These are phyloP conservation scores for Nepenthes alata DNA, from an alignment of 179 eudicot genomes.

Conservation along the genomic window DNA sequence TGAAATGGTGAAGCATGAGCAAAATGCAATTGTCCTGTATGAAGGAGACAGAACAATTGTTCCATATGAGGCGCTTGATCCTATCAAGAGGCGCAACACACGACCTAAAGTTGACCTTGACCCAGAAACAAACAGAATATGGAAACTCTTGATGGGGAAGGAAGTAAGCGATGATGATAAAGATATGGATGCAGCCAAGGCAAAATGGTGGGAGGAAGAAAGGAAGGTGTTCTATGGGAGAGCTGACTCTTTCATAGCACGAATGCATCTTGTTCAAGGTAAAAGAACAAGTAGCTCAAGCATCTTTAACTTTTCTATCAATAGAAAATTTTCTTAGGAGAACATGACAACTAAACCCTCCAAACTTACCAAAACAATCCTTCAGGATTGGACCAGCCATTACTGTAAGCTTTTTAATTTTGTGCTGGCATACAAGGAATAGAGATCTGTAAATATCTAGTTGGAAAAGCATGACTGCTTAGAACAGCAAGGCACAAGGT, in stretches of 20 bases:
- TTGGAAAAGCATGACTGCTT: too few relatives aligned
- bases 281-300: background rate
- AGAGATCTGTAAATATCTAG: too few relatives aligned
- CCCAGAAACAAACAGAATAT: constrained; percentile 11
- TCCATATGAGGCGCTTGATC: constrained; percentile 9
- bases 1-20: constrained; percentile 7
- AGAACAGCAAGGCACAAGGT: too few relatives aligned
- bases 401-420: too few relatives aligned
- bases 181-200: constrained; percentile 9
- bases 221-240: constrained; percentile 11
- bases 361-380: too few relatives aligned
- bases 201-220: constrained; percentile 16
- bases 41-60: constrained; percentile 8
- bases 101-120: constrained; percentile 15
- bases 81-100: constrained; percentile 7
- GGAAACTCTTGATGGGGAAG: constrained; percentile 17
- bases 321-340: too few relatives aligned
- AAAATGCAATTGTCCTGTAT: constrained; percentile 7
- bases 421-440: too few relatives aligned
- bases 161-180: constrained; percentile 6
- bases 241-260: constrained; percentile 13
- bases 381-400: too few relatives aligned
- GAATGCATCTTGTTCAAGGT: constrained; percentile 19
- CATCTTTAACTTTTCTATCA: background rate
- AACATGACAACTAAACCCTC: too few relatives aligned